phyloP scores from a whole-genome alignment of 257 asterid genomes.

The Penstemon davidsonii region DNA sequence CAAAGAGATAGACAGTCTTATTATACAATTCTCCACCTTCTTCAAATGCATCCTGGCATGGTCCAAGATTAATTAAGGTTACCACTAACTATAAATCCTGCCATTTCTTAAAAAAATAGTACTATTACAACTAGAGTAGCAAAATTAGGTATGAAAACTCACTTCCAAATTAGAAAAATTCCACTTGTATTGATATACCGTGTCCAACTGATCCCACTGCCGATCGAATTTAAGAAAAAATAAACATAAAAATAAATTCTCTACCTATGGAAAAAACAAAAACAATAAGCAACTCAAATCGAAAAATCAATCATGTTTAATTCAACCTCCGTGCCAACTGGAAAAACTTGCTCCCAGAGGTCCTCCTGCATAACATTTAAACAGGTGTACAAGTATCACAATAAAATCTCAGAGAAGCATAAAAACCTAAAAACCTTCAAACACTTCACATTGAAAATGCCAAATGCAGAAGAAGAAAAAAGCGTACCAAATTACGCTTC shows the following conservation, averaged over 20 bases:
- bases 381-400: neutral
- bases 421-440: neutral
- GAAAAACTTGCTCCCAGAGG: constrained; percentile 70
- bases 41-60: constrained; percentile 79
- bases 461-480: neutral
- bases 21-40: constrained; percentile 78
- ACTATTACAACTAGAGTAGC: too few relatives aligned
- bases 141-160: constrained; percentile 33
- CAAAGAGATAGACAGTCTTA: constrained; percentile 79
- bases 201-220: constrained; percentile 98
- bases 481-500: constrained; percentile 66
- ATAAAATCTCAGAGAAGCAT: neutral
- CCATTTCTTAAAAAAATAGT: too few relatives aligned
- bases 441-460: neutral
- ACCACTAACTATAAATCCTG: too few relatives aligned
- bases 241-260: too few relatives aligned
- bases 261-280: neutral
- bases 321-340: constrained; percentile 76
- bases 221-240: constrained; percentile 17
- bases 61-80: neutral
- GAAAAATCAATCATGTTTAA: too few relatives aligned
- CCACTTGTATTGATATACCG: constrained; percentile 88
- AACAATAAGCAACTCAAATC: too few relatives aligned
- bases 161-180: constrained; percentile 76
- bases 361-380: constrained; percentile 54